These are phyloP conservation scores for Exophiala bonariae DNA, from an alignment of 2,329 filamentous ascomycete genomes.

Conservation along the genomic window DNA sequence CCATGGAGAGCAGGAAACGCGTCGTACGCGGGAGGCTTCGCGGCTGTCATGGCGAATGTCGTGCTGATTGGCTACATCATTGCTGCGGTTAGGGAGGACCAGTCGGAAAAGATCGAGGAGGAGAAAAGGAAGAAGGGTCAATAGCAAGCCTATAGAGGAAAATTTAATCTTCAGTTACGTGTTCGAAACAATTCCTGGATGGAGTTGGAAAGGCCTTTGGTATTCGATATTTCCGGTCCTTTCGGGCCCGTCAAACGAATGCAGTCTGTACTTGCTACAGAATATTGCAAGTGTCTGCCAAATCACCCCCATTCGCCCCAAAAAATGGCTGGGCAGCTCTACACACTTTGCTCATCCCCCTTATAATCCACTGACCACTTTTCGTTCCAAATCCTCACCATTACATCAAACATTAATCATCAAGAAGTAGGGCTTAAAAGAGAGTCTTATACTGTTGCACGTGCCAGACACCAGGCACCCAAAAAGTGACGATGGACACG, in stretches of 20 bases:
- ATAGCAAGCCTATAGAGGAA: conserved; percentile 25
- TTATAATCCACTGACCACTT: not conserved
- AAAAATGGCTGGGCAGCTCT: too few species aligned
- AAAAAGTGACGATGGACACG: conserved; percentile 3
- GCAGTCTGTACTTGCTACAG: too few species aligned
- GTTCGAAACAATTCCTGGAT: not conserved
- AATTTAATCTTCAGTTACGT: not conserved
- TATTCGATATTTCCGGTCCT: not conserved
- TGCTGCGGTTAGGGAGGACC: conserved; percentile 87
- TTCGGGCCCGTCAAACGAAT: too few species aligned
- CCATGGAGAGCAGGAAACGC: conserved; percentile 91
- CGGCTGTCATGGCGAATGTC: conserved; percentile 86
- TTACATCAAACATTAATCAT: conserved; percentile 27
- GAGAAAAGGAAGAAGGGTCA: conserved; percentile 54
- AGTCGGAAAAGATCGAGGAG: conserved; percentile 70
- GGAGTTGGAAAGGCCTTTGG: not conserved
- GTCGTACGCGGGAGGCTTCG: conserved; percentile 80
- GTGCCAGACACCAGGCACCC: conserved; percentile 5
- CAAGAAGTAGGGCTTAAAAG: conserved; percentile 4
- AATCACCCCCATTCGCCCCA: not conserved
- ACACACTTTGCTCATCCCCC: not conserved
- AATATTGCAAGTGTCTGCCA: not conserved
- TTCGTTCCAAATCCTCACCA: conserved; percentile 7
- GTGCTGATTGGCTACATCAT: conserved; percentile 88
- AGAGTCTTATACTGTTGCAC: conserved; percentile 11